These are phyloP conservation scores for Phytophthora litchii DNA, from an alignment of 352 stramenopile species.

Conservation along the genomic window DNA sequence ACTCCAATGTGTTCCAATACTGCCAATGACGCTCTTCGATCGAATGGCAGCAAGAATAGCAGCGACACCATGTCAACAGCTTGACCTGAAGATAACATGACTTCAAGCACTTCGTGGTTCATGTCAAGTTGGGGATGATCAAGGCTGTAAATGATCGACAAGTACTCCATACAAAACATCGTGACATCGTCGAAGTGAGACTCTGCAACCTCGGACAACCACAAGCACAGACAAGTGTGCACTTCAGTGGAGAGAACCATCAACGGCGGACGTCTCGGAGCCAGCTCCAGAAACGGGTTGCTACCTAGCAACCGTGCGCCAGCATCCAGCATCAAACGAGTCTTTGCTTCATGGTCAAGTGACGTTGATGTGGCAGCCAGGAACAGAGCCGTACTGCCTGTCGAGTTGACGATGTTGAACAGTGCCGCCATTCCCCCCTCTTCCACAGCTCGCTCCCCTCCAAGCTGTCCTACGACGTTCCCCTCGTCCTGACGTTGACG, in stretches of 20 bases:
- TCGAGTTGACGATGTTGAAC: constrained; percentile 6
- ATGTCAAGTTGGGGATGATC: background rate
- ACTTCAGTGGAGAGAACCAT: constrained; percentile 7
- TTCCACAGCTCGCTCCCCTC: background rate
- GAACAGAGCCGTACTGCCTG: constrained; percentile 16
- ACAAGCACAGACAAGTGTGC: constrained; percentile 13
- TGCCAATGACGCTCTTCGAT: background rate
- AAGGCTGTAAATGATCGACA: constrained; percentile 10
- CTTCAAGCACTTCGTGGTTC: constrained; percentile 9
- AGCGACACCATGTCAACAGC: constrained; percentile 2
- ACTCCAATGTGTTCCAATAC: constrained; percentile 7
- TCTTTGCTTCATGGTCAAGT: constrained; percentile 14
- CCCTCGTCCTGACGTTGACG: background rate
- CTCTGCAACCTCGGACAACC: constrained; percentile 6
- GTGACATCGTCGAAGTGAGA: background rate
- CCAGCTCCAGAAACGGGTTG: background rate
- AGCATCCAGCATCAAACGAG: constrained; percentile 9
- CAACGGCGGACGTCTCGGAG: background rate
- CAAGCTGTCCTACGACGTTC: no score
- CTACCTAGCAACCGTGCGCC: constrained; percentile 7
- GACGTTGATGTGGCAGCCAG: constrained; percentile 4
- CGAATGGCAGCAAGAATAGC: constrained; percentile 13
- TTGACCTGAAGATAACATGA: constrained; percentile 10
- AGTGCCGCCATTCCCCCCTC: background rate
- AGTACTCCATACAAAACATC: constrained; percentile 9